Evolutionary conservation across 2,329 filamentous ascomycete genomes (phyloP).

Genomic region (Penicillium sp.): DNA sequence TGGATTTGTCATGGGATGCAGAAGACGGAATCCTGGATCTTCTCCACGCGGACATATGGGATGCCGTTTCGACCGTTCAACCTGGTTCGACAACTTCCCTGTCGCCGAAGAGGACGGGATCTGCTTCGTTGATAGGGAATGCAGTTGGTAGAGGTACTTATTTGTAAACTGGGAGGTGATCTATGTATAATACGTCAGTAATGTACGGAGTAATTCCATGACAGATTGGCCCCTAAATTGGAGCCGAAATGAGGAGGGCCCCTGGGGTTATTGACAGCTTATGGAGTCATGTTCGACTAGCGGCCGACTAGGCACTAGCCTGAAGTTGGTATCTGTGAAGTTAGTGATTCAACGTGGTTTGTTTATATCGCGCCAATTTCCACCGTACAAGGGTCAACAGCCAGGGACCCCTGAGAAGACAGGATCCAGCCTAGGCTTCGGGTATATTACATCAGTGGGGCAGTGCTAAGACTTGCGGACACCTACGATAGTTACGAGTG

Average conservation of each 20-base stretch:
- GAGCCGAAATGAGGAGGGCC: neutral
- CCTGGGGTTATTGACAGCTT: neutral
- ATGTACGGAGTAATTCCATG: neutral
- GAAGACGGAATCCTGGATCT: neutral
- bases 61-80: neutral
- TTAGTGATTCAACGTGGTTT: no score
- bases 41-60: neutral
- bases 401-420: no score
- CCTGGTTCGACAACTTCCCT: neutral
- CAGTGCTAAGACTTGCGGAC: neutral
- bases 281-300: neutral
- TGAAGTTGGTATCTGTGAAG: neutral
- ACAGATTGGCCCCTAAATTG: neutral
- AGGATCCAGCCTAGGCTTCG: no score
- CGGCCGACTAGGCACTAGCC: neutral
- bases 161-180: no score
- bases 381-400: neutral
- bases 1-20: neutral
- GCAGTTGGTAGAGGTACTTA: neutral
- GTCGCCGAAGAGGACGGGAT: neutral
- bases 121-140: neutral
- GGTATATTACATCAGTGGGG: neutral
- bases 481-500: no score
- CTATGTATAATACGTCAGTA: neutral
- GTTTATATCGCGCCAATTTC: neutral